phyloP scores from a whole-genome alignment of 1,284 basidiomycete genomes.

The Trichosporon faecale region DNA sequence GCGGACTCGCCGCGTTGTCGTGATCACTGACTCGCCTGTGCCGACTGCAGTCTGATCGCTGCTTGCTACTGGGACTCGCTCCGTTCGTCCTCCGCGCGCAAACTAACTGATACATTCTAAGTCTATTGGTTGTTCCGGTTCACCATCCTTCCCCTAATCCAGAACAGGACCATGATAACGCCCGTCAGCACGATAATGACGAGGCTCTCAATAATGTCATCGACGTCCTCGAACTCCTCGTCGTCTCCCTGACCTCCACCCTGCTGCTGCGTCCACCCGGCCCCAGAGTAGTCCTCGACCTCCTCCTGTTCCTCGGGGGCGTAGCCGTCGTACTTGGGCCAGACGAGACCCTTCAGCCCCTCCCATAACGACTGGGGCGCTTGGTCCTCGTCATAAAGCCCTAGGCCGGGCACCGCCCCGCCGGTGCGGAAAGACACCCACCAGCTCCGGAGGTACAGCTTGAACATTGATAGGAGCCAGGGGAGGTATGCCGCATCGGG shows the following conservation, averaged over 20 bases:
- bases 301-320: constrained; percentile 22
- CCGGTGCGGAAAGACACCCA: constrained; percentile 42
- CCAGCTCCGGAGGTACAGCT: constrained; percentile 64
- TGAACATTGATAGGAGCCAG: constrained; percentile 73
- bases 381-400: constrained; percentile 40
- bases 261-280: constrained; percentile 23
- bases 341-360: constrained; percentile 38
- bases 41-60: too few relatives aligned
- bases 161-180: constrained; percentile 23
- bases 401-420: constrained; percentile 43
- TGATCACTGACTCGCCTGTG: too few relatives aligned
- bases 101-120: constrained; percentile 5
- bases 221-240: constrained; percentile 28
- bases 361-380: constrained; percentile 29
- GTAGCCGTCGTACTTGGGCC: constrained; percentile 18
- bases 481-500: constrained; percentile 71
- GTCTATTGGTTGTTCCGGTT: not conserved
- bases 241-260: constrained; percentile 17
- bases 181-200: constrained; percentile 32
- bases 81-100: too few relatives aligned
- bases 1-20: too few relatives aligned
- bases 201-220: constrained; percentile 37
- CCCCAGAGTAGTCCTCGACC: constrained; percentile 25
- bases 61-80: too few relatives aligned
- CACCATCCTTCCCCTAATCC: constrained; percentile 14